These are phyloP conservation scores for Geoglossum glabrum DNA, from an alignment of 495 filamentous ascomycete species.

Conservation along the genomic window DNA sequence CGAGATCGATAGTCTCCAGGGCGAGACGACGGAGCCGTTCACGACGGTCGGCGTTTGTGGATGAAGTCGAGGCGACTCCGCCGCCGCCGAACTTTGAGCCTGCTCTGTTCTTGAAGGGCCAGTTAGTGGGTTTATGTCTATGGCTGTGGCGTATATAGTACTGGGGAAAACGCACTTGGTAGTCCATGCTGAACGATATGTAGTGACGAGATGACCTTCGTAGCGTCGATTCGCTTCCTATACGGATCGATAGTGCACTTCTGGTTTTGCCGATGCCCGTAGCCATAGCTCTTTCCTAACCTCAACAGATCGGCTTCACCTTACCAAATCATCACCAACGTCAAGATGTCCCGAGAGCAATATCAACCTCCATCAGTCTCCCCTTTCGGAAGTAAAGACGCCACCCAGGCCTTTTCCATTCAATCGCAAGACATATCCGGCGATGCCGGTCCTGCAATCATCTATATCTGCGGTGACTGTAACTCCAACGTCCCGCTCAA, in stretches of 20 bases:
- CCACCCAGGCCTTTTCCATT: neutral
- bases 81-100: slow-evolving; percentile 97
- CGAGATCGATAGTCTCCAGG: slow-evolving; percentile 94
- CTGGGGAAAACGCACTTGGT: slow-evolving; percentile 25
- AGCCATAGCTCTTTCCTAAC: no score
- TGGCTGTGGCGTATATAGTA: neutral
- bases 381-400: neutral
- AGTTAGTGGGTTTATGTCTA: neutral
- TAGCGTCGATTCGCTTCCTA: no score
- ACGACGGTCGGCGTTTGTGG: slow-evolving; percentile 89
- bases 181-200: slow-evolving; percentile 31
- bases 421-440: neutral
- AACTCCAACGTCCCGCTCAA: slow-evolving; percentile 60
- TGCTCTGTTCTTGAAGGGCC: slow-evolving; percentile 57
- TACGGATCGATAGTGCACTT: neutral
- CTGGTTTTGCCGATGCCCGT: neutral
- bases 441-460: slow-evolving; percentile 29
- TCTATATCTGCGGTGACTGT: slow-evolving; percentile 90
- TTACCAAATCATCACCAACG: neutral
- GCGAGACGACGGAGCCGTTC: slow-evolving; percentile 95
- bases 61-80: slow-evolving; percentile 80
- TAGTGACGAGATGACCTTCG: no score
- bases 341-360: slow-evolving; percentile 6
- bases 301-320: neutral
- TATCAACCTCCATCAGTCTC: slow-evolving; percentile 5